These are phyloP conservation scores for Amphirosellinia nigrospora DNA, from an alignment of 495 filamentous ascomycete genomes.

Conservation along the genomic window DNA sequence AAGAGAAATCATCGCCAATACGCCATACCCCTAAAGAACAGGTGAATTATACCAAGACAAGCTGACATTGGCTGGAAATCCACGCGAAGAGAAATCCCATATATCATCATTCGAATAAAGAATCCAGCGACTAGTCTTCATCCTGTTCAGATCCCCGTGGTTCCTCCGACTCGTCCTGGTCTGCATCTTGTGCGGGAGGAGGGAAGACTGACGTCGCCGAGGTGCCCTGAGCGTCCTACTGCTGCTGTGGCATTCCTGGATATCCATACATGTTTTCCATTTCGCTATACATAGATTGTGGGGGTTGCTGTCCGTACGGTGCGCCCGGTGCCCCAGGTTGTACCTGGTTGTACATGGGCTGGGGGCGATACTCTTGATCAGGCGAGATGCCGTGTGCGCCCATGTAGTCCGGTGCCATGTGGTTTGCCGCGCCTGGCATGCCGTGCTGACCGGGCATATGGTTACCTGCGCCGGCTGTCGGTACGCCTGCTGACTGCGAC, in stretches of 20 bases:
- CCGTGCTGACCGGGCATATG: constrained; percentile 69
- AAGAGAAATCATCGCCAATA: constrained; percentile 29
- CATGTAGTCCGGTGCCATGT: constrained; percentile 72
- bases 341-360: constrained; percentile 81
- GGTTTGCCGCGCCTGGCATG: constrained; percentile 64
- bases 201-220: constrained; percentile 13
- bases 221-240: constrained; percentile 46
- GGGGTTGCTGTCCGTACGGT: constrained; percentile 74
- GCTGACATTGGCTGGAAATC: constrained; percentile 24
- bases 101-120: background rate
- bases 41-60: constrained; percentile 17
- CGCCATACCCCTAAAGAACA: constrained; percentile 33
- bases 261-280: constrained; percentile 88
- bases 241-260: constrained; percentile 80
- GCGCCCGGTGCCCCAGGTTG: constrained; percentile 67
- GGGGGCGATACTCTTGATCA: constrained; percentile 81
- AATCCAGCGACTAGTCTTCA: background rate
- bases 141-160: background rate
- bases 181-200: constrained; percentile 14
- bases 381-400: constrained; percentile 64
- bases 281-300: constrained; percentile 71
- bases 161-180: constrained; percentile 5
- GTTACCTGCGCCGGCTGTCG: constrained; percentile 53
- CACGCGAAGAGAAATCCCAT: constrained; percentile 15
- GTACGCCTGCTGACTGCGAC: constrained; percentile 49